Evolutionary conservation across 306 rosid genomes (phyloP), one percentile per base, ranked within the genome.

Genomic region (Begonia masoniana): DNA sequence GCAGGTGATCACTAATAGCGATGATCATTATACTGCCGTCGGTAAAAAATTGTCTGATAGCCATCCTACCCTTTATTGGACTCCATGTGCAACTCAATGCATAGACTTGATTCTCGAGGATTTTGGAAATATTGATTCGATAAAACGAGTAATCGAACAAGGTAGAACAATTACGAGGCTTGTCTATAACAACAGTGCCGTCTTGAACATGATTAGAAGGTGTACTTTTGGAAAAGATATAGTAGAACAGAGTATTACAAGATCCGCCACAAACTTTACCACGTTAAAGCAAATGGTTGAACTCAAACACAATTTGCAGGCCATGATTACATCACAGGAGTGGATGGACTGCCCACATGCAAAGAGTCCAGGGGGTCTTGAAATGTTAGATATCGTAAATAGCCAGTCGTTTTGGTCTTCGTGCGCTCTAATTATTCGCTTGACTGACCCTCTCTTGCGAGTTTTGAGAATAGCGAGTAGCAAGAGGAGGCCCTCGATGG

Each of bases 321-420:
- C 77, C 62, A 68, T 85, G 89, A 83, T 85, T 54, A 78, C 87
- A 72, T 85, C 95, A 47, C 95, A 80, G 61, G 97, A 89, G 67
- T 85, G 91, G 97, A 70, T 75, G 85, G 94, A 82, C 47, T 64
- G 82, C 63, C 77, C 81, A 46, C 80, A 76, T 65, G 76, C 95
- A 21, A 88, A 89, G 85, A 73, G 77, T 68, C 66, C 88, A 12
- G 88, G 74, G 64, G 95, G 93, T 14, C 72, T 89, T 59, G 85
- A 79, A 70, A 82, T 85, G 85, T 67, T 83, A 62, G 97, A 89
- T 69, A 62, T 60, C 42, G 59, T 85, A 51, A 78, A 87, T 53
- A 71, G 51, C 76, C 82, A 77, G 69, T 64, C 86, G 47, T 88
- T 88, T 82, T 89, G 97, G 97, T 82, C 97, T 41, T 80, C 94